These are phyloP conservation scores for Grosmannia serpens DNA, from an alignment of 2,329 filamentous ascomycete genomes.

Conservation along the genomic window DNA sequence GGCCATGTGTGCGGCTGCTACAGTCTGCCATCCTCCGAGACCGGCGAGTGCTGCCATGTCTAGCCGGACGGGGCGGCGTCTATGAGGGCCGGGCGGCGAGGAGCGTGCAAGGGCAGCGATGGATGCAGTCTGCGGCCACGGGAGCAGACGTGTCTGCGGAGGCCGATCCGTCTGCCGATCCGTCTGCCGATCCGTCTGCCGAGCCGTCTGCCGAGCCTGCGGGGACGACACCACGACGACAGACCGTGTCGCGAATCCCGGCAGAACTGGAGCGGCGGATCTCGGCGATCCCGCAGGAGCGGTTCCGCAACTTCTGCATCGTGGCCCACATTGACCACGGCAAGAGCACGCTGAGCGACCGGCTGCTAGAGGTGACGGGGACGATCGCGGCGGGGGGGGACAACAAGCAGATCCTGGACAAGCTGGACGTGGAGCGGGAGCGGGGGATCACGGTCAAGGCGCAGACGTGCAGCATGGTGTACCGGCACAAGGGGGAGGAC, in stretches of 20 bases:
- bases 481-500: slow-evolving; percentile 73
- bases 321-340: slow-evolving; percentile 98
- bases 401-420: slow-evolving; percentile 95
- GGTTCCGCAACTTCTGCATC: slow-evolving; percentile 94
- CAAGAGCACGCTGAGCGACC: slow-evolving; percentile 90
- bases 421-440: slow-evolving; percentile 91
- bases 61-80: neutral
- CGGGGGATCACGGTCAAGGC: slow-evolving; percentile 97
- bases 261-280: slow-evolving; percentile 48
- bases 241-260: slow-evolving; percentile 11
- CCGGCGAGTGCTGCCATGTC: neutral
- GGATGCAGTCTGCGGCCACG: neutral
- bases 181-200: neutral
- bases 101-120: neutral
- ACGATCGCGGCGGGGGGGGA: slow-evolving; percentile 71
- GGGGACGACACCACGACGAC: neutral
- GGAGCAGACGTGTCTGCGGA: neutral
- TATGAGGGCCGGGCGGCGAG: neutral
- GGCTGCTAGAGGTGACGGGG: slow-evolving; percentile 84
- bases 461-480: slow-evolving; percentile 96
- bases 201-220: neutral
- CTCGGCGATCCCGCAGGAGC: slow-evolving; percentile 62
- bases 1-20: slow-evolving; percentile 21
- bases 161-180: neutral
- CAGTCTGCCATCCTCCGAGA: slow-evolving; percentile 10